These are phyloP conservation scores for Backusella australiensis DNA, from an alignment of 192 early-diverging fungal species.

Conservation along the genomic window DNA sequence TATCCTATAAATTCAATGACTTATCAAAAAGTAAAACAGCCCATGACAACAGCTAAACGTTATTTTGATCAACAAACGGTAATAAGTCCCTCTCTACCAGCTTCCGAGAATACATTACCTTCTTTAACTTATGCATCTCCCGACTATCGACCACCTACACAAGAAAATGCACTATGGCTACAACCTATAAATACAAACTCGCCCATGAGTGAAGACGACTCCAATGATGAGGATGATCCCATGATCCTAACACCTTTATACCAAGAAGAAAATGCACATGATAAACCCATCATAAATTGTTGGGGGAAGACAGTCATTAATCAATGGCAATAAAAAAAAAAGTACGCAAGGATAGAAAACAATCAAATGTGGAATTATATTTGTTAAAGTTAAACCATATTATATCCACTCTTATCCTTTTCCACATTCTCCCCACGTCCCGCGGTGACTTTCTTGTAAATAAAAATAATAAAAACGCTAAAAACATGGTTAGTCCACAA, in stretches of 20 bases:
- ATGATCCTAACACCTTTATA: background rate
- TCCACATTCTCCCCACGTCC: background rate
- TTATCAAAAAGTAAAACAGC: background rate
- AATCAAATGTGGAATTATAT: background rate
- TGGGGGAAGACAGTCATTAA: background rate
- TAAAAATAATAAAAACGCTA: background rate
- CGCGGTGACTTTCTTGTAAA: background rate
- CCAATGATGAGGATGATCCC: slow-evolving; percentile 4
- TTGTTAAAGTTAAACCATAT: background rate
- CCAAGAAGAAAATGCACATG: background rate
- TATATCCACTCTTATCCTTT: background rate
- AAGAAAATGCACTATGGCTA: slow-evolving; percentile 12
- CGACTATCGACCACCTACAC: slow-evolving; percentile 12
- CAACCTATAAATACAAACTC: background rate
- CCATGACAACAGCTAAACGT: background rate
- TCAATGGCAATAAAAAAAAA: background rate
- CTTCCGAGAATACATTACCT: background rate
- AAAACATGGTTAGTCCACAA: background rate
- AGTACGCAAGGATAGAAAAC: background rate
- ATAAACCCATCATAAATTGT: background rate
- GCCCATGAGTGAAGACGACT: slow-evolving; percentile 9
- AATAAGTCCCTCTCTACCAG: background rate
- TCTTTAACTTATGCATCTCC: slow-evolving; percentile 20
- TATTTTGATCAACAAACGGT: slow-evolving; percentile 7
- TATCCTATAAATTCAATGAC: background rate